Percentiles rank a stretch among this genome's conserved stretches.
Evolutionary conservation across 1,284 basidiomycete species (phyloP).

Genomic region (Leucocoprinus gongylophorus): DNA sequence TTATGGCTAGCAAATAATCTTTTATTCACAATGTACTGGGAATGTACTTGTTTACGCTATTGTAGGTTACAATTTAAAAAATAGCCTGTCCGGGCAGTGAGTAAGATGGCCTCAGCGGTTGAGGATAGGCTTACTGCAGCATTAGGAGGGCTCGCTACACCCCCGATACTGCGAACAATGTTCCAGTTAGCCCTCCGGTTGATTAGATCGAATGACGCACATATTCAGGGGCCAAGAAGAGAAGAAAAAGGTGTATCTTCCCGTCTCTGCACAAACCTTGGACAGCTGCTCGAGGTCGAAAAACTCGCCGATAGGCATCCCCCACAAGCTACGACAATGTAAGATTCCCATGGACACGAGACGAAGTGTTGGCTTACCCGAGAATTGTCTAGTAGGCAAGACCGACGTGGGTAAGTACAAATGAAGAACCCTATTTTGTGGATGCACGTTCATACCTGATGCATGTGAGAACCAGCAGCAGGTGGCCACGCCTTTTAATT

Average conservation of each 20-base stretch:
- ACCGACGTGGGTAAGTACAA: background rate
- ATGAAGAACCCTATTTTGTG: background rate
- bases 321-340: conserved; percentile 1
- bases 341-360: conserved; percentile 18
- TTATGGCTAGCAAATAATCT: conserved; percentile 10
- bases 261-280: conserved; percentile 46
- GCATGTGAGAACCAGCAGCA: conserved; percentile 41
- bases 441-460: conserved; percentile 38
- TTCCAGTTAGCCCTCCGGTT: background rate
- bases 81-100: conserved; percentile 1
- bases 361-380: conserved; percentile 35
- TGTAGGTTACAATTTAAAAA: conserved; percentile 1
- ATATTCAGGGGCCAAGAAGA: conserved; percentile 68
- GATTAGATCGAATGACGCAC: conserved; percentile 31
- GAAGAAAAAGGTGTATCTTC: conserved; percentile 66
- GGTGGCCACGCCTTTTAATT: conserved; percentile 48
- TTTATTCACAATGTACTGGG: background rate
- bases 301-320: conserved; percentile 44
- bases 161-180: conserved; percentile 48
- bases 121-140: conserved; percentile 46
- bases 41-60: background rate
- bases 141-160: conserved; percentile 61
- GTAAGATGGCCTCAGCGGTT: too few relatives aligned
- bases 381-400: conserved; percentile 43
- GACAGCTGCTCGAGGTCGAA: conserved; percentile 63